Conservation (phyloP, 768 basidiomycete species). For the Trametes cingulata region DNA sequence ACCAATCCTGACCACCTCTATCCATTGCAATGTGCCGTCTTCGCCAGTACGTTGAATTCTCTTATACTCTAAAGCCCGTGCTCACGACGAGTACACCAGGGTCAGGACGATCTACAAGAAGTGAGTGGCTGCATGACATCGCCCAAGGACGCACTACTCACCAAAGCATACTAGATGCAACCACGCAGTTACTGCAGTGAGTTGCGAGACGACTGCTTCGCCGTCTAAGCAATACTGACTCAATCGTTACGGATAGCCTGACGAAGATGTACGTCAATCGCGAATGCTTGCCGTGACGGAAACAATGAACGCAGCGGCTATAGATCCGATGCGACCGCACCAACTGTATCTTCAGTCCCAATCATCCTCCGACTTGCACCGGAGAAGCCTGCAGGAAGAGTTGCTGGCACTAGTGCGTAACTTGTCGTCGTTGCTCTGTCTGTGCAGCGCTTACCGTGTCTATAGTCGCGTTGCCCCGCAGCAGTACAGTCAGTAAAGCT, state of each 20-base stretch:
- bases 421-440: not conserved
- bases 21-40: constrained; percentile 47
- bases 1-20: not conserved
- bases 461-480: constrained; percentile 38
- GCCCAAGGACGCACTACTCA: not conserved
- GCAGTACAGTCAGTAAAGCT: constrained; percentile 50
- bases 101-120: constrained; percentile 47
- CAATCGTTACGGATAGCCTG: constrained; percentile 36
- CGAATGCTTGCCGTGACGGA: not conserved
- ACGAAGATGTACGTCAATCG: constrained; percentile 33
- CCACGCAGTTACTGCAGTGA: constrained; percentile 47
- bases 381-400: constrained; percentile 44
- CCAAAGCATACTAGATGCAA: constrained; percentile 38
- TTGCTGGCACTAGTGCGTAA: constrained; percentile 52
- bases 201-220: constrained; percentile 17
- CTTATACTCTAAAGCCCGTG: not conserved
- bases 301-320: not conserved
- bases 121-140: not conserved
- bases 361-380: constrained; percentile 46
- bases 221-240: constrained; percentile 2
- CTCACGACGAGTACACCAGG: constrained; percentile 26
- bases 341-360: constrained; percentile 57
- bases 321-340: constrained; percentile 49
- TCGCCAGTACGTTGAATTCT: constrained; percentile 48
- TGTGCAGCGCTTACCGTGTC: constrained; percentile 7